These are phyloP conservation scores for Dioscorea dumetorum DNA, from an alignment of 106 monocot genomes.

Conservation along the genomic window DNA sequence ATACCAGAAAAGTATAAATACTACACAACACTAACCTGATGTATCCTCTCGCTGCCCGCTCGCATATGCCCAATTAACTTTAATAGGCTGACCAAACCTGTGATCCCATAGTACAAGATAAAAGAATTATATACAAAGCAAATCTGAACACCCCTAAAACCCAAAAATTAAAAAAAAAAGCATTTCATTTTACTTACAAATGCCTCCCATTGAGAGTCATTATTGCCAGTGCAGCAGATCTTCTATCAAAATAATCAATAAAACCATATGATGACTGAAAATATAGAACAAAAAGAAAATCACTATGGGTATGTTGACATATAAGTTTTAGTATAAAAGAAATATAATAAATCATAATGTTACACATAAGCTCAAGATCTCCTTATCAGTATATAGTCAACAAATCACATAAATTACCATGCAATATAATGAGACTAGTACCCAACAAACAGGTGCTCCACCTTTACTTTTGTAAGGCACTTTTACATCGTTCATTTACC, in stretches of 20 bases:
- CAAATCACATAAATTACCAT: no score
- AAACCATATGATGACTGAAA: conserved; percentile 82
- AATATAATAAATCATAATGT: not conserved
- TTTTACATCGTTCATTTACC: not conserved
- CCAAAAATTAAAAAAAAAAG: not conserved
- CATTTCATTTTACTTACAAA: conserved; percentile 32
- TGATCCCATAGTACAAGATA: conserved; percentile 1
- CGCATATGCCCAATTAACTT: conserved; percentile 91
- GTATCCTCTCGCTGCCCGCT: conserved; percentile 83
- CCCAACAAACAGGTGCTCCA: not conserved
- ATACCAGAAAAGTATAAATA: not conserved
- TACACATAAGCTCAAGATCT: no score
- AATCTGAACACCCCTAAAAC: not conserved
- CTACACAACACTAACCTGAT: conserved; percentile 34
- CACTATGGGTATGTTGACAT: not conserved
- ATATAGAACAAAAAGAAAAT: not conserved
- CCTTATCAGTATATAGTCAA: no score
- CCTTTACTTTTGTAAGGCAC: not conserved
- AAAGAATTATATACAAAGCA: not conserved
- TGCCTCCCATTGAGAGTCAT: conserved; percentile 60
- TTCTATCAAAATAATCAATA: conserved; percentile 69
- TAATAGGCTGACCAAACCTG: conserved; percentile 83
- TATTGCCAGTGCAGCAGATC: conserved; percentile 73
- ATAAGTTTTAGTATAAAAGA: not conserved
- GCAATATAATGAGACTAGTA: not conserved